These are phyloP conservation scores for Medakamo hakoo DNA, from an alignment of 139 green algal genomes.

Conservation along the genomic window DNA sequence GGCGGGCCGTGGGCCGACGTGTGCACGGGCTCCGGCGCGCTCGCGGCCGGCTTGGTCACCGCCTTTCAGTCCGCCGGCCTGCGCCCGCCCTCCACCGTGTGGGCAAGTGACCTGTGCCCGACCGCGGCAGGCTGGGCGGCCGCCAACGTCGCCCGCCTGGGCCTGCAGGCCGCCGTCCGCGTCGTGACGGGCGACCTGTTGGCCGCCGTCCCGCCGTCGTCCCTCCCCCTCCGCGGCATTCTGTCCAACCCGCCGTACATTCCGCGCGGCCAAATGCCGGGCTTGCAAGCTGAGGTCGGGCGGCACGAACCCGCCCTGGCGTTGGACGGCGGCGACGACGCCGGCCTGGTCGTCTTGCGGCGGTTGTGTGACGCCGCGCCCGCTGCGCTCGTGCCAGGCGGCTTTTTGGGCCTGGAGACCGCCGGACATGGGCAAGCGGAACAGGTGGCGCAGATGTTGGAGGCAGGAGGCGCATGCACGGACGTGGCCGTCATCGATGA, in stretches of 20 bases:
- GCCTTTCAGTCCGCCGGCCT: constrained; percentile 16
- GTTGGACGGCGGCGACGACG: constrained; percentile 56
- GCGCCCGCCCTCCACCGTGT: constrained; percentile 17
- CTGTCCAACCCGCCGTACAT: constrained; percentile 94
- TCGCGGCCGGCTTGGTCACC: constrained; percentile 53
- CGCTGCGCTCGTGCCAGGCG: constrained; percentile 27
- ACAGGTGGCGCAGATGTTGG: constrained; percentile 21
- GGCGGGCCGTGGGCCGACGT: constrained; percentile 61
- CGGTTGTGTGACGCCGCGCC: constrained; percentile 27
- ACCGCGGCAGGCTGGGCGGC: constrained; percentile 28
- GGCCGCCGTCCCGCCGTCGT: constrained; percentile 27
- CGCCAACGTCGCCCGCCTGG: constrained; percentile 32
- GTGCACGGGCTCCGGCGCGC: constrained; percentile 77
- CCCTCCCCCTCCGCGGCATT: constrained; percentile 34
- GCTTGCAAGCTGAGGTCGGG: constrained; percentile 32
- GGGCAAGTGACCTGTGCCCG: constrained; percentile 42
- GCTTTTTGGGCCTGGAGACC: constrained; percentile 59
- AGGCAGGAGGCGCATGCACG: not conserved
- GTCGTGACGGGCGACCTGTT: constrained; percentile 54
- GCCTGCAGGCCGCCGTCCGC: constrained; percentile 8
- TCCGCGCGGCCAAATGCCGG: constrained; percentile 28
- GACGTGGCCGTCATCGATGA: not conserved
- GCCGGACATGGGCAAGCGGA: constrained; percentile 38
- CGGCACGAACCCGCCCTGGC: constrained; percentile 66
- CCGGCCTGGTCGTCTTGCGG: constrained; percentile 39